Evolutionary conservation across 2,329 filamentous ascomycete genomes (phyloP), one percentile per base, ranked within the genome.

Genomic region (Monilinia fructicola): DNA sequence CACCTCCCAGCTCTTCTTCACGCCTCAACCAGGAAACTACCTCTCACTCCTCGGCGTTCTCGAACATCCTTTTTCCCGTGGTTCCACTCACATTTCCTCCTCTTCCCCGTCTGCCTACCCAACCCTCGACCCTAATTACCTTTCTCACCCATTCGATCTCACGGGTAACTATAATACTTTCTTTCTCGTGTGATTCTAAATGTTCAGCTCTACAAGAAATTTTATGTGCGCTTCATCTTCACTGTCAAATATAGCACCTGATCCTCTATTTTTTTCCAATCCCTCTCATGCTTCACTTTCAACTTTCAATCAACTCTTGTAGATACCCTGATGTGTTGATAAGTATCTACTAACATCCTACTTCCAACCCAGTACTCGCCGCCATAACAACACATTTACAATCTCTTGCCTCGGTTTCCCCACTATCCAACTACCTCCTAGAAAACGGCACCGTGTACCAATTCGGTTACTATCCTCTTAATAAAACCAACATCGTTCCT

Each of bases 11-110:
- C 50, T 40, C 35, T 48, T 55, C 50, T 42, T 44, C 2, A 35
- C 35, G 6, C 6, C 42, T 4, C 11, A 11, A 10, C 40, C 50
- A 23, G 44, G 23, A 59, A 42, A 50, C n/a, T 44, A 40, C 42
- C 31, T 14, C 40, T 42, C 9, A 42, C 62, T 53, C 31, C 65
- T 65, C 2, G 59, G 62, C 14, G 50, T 67, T 28, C 83, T 68
- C 52, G 83, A 83, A 69, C 86, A 68, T 59, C 66, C 86, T 0
- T 83, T 85, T 73, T 84, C 83, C 2, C 81, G 84, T 0, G 86
- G 85, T 2, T 79, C 78, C 48, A 81, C 85, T 60, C 86, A 88
- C 75, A 77, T 82, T 53, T 69, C 69, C 1, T 79, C 78, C 0
- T 58, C 77, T 0, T 74, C 80, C 58, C 74, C 77, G 0, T 69